A percentile compares a stretch with the other conserved stretches of the same genome.
Conservation (phyloP, 257 asterid species). For the Cruciata laevipes region DNA sequence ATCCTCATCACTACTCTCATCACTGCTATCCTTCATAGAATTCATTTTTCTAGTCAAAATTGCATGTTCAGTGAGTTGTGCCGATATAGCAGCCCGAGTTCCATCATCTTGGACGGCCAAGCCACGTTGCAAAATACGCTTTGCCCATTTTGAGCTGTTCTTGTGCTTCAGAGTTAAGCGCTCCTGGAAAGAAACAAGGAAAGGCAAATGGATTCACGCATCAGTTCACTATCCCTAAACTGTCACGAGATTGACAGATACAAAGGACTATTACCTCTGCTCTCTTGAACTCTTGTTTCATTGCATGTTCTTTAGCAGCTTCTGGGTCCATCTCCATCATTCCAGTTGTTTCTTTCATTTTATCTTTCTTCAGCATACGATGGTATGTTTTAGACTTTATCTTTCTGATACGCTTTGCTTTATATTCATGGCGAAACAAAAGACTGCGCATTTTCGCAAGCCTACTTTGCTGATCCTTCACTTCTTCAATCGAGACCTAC, state of each 20-base stretch:
- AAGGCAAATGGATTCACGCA: slow-evolving; percentile 7
- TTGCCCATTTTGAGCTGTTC: slow-evolving; percentile 81
- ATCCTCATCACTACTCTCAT: slow-evolving; percentile 69
- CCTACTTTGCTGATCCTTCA: slow-evolving; percentile 48
- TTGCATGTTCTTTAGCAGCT: slow-evolving; percentile 76
- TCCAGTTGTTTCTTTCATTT: slow-evolving; percentile 41
- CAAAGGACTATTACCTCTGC: slow-evolving; percentile 51
- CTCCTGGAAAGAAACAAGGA: slow-evolving; percentile 45
- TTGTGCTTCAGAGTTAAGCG: slow-evolving; percentile 85
- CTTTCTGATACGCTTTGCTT: slow-evolving; percentile 69
- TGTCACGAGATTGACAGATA: neutral
- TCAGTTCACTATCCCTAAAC: neutral
- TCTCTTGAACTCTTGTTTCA: slow-evolving; percentile 71
- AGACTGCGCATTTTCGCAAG: slow-evolving; percentile 82
- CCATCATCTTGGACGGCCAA: slow-evolving; percentile 70
- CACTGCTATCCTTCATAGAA: slow-evolving; percentile 68
- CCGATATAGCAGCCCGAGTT: slow-evolving; percentile 74
- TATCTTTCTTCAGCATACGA: slow-evolving; percentile 66
- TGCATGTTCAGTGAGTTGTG: slow-evolving; percentile 76
- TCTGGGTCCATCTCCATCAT: slow-evolving; percentile 65
- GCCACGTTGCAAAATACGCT: slow-evolving; percentile 70
- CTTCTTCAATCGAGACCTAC: slow-evolving; percentile 67
- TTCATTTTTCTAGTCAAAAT: slow-evolving; percentile 74
- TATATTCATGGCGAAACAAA: slow-evolving; percentile 79
- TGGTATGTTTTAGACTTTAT: slow-evolving; percentile 89